Evolutionary conservation across 768 basidiomycete genomes (phyloP), one percentile per base, ranked within the genome.

Genomic region (Russula compacta): DNA sequence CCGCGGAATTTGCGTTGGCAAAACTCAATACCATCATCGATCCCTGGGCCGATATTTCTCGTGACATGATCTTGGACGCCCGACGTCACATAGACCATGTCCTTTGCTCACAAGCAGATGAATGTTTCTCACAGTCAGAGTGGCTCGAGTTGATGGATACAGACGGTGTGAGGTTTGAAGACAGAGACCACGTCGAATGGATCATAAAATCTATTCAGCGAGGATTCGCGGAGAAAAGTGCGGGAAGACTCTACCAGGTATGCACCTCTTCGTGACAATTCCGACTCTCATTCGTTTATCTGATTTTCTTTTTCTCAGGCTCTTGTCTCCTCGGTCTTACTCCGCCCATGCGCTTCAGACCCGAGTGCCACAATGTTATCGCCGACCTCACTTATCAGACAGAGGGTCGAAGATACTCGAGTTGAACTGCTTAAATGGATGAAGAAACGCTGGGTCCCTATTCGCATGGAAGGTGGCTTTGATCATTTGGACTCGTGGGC

Each of bases 401-500:
- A 81, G 0, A 82, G 83, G 58, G 84, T 95, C 10, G 92, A 95
- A 69, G 80, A 85, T 61, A 79, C 88, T 4, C 81, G 79, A 1
- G 69, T 84, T 59, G 85, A 86, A 43, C 71, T 94, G 35, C 69
- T 90, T 0, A 75, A 76, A 46, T 94, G 89, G 81, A 81, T 98
- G 58, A 82, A 83, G 8, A 83, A 84, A 60, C 81, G 88, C 4
- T 97, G 92, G 92, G 68, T 86, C 48, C 79, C 76, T 12, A 81
- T 93, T 33, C 79, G 86, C 12, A 83, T 86, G 52, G 83, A 84
- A 53, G 82, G 83, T n/a, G 91, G 89, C 0, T 95, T 98, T 67
- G 85, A 87, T 53, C 69, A 73, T 4, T 77, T 98, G n/a, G 92
- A 95, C 52, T 80, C 79, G 4, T 97, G 92, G 92, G 84, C 88